Conservation (phyloP, 176 grass and related monocot genomes). For the maize (Zea mays) region DNA sequence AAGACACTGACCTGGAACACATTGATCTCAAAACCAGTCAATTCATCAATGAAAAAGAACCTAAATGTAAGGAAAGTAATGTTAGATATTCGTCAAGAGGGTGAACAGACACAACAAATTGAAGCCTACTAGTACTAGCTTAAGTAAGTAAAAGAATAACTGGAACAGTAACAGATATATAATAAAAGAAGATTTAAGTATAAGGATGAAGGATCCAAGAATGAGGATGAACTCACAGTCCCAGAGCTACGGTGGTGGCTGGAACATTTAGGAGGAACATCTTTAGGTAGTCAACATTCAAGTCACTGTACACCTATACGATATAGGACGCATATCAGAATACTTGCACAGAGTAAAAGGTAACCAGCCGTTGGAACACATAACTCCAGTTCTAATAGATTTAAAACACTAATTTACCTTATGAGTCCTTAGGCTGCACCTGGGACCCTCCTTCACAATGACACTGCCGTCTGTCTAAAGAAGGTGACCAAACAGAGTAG, state of each 20-base stretch:
- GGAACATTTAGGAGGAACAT: conserved; percentile 54
- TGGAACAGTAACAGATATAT: background rate
- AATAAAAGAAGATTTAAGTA: background rate
- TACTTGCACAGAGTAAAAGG: background rate
- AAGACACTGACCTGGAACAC: conserved; percentile 33
- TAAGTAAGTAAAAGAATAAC: background rate
- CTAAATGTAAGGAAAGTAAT: conserved; percentile 35
- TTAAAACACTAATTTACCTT: conserved; percentile 41
- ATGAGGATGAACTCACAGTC: conserved; percentile 25
- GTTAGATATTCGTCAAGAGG: background rate
- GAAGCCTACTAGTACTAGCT: background rate
- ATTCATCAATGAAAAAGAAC: conserved; percentile 96
- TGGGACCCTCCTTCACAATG: conserved; percentile 77
- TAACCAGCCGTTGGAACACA: background rate
- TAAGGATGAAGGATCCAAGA: background rate
- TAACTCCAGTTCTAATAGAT: background rate
- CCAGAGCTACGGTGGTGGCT: conserved; percentile 29
- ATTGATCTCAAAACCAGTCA: conserved; percentile 91
- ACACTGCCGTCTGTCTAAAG: conserved; percentile 72
- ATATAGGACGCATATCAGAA: conserved; percentile 3
- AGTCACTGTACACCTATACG: conserved; percentile 80
- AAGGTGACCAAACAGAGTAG: background rate
- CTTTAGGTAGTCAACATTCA: conserved; percentile 78
- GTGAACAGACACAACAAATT: background rate
- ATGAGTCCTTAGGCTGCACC: conserved; percentile 83